A percentile compares a stretch with the other conserved stretches of the same genome.
Evolutionary conservation across 306 rosid genomes (phyloP).

Genomic region (Dalbergia oliveri): DNA sequence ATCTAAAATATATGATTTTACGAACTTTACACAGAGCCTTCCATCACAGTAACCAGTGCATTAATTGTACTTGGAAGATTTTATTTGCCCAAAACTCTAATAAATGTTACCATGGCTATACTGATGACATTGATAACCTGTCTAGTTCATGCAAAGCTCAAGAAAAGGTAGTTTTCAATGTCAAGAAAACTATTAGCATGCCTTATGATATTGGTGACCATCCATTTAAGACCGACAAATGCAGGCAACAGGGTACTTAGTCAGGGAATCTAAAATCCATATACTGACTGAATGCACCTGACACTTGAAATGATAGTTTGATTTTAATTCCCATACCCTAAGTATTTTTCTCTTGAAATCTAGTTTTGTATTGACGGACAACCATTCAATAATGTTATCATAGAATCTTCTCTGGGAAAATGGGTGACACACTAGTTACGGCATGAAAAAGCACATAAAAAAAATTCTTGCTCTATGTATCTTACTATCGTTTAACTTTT

Average conservation of each 20-base stretch:
- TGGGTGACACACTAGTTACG: too few species aligned
- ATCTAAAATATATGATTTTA: background rate
- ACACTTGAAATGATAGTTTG: background rate
- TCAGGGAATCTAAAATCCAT: background rate
- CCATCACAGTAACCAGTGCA: constrained; percentile 7
- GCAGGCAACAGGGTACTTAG: background rate
- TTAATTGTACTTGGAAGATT: background rate
- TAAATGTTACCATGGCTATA: background rate
- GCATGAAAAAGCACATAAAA: too few species aligned
- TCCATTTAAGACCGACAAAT: background rate
- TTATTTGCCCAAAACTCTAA: constrained; percentile 4
- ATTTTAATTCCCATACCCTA: background rate
- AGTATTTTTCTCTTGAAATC: constrained; percentile 7
- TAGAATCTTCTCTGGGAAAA: background rate
- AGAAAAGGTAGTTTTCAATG: constrained; percentile 1
- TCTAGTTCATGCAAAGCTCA: constrained; percentile 24
- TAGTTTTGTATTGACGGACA: background rate
- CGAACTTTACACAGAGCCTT: background rate
- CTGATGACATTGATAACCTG: background rate
- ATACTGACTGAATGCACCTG: constrained; percentile 12
- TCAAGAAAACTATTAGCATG: background rate
- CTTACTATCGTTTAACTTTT: too few species aligned
- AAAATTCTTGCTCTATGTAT: too few species aligned
- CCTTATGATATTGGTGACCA: background rate
- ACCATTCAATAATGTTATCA: constrained; percentile 1